Conservation (phyloP, 225 moss, liverwort and hornwort species). For the Marchantia paleacea region DNA sequence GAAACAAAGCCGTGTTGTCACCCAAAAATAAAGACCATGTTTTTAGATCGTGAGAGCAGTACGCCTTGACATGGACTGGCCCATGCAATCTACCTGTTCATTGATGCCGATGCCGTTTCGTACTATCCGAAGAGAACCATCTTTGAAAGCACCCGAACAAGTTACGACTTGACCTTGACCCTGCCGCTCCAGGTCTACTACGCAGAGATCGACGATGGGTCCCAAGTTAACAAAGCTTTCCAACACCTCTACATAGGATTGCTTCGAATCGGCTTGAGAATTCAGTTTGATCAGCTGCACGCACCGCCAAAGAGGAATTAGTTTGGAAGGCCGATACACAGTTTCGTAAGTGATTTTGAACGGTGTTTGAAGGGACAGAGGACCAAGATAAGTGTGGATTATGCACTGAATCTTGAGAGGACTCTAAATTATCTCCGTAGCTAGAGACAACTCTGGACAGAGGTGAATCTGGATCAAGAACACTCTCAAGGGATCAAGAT, state of each 20-base stretch:
- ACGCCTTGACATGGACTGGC: not conserved
- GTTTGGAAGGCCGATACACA: too few species aligned
- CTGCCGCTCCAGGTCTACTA: constrained; percentile 96
- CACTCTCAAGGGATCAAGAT: not conserved
- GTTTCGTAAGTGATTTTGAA: too few species aligned
- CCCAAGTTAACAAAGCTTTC: constrained; percentile 97
- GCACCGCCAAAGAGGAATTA: not conserved
- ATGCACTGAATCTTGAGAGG: too few species aligned
- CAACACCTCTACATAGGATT: constrained; percentile 85
- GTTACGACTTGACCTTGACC: constrained; percentile 99
- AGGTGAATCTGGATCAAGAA: not conserved
- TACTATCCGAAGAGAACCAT: constrained; percentile 94
- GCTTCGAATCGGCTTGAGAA: constrained; percentile 80
- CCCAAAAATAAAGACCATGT: not conserved
- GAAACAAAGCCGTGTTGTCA: not conserved
- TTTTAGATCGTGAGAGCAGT: not conserved
- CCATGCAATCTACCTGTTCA: constrained; percentile 60
- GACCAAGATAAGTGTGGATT: too few species aligned
- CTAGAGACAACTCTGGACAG: not conserved
- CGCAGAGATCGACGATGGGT: constrained; percentile 95
- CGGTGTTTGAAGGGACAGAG: not conserved
- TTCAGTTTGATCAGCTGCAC: constrained; percentile 86
- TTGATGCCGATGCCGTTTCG: constrained; percentile 99
- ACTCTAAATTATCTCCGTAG: too few species aligned
- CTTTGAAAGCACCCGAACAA: constrained; percentile 97